Evolutionary conservation across 202 grass and related monocot genomes (phyloP), one percentile per base, ranked within the genome.

Genomic region (Hordeum pubiflorum): DNA sequence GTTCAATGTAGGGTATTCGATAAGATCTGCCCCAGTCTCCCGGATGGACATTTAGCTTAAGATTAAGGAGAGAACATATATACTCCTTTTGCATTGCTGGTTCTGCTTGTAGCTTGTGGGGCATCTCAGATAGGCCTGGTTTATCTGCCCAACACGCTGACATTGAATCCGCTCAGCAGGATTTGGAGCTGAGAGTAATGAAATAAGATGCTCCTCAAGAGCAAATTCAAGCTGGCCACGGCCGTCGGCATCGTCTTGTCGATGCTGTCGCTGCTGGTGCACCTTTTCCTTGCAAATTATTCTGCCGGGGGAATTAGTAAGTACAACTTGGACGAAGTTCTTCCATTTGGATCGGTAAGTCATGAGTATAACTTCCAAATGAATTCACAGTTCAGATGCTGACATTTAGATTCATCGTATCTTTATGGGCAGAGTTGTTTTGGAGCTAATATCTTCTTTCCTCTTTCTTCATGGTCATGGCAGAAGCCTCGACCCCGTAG

Each of bases 151-250:
- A 46, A 72, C 11, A 18, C 4, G 69, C 79, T 81, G 31, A 34
- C 4, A 9, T 52, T 18, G 5, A 33, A 63, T 44, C 44, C 38
- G 70, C 76, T 79, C 8, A 33, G 18, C 82, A 91, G 89, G 82
- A 23, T 65, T 76, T 69, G 86, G 79, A 88, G 23, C 24, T 9
- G 22, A 83, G 10, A 81, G 78, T 69, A 63, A 91, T 96, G 88
- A 92, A 94, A 82, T 86, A 93, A 90, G 89, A 99, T 99, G 96
- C 90, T 99, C 40, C 89, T 89, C 71, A 96, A 91, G 78, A 93
- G 90, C 83, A 99, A 95, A 79, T 88, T 99, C 84, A 99, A 96
- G 89, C 69, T 93, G 89, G 89, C 88, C 81, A 94, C 87, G 29
- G 84, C 79, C n/a, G 50, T 96, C n/a, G 92, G 92, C 78, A 91